phyloP scores from a whole-genome alignment of 2,329 filamentous ascomycete genomes.

The Epichloe brachyelytri region DNA sequence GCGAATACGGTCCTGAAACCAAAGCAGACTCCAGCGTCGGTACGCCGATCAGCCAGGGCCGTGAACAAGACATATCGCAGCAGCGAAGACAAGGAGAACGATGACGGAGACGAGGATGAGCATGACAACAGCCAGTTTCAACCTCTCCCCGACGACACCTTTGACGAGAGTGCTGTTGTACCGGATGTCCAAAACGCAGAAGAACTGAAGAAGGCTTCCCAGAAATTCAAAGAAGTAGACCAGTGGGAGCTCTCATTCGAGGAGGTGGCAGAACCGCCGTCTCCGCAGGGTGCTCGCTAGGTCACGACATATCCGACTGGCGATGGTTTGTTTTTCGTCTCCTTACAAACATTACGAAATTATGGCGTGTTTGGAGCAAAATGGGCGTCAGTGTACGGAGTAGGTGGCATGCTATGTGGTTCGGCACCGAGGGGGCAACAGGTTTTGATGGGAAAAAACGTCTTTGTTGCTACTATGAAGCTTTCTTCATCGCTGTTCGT shows the following conservation, averaged over 20 bases:
- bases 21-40: conserved; percentile 11
- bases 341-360: background rate
- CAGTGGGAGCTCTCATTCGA: conserved; percentile 57
- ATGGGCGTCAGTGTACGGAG: background rate
- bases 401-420: background rate
- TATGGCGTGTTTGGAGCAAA: background rate
- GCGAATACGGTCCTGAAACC: conserved; percentile 12
- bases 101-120: conserved; percentile 20
- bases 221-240: conserved; percentile 58
- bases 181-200: conserved; percentile 27
- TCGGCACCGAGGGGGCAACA: too few relatives aligned
- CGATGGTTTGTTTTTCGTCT: background rate
- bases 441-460: too few relatives aligned
- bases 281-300: conserved; percentile 37
- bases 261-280: conserved; percentile 44
- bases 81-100: conserved; percentile 47
- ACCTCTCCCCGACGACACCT: conserved; percentile 33
- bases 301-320: background rate
- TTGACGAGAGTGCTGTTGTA: conserved; percentile 19
- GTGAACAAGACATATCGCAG: conserved; percentile 36
- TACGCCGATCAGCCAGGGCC: conserved; percentile 14
- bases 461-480: too few relatives aligned
- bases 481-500: too few relatives aligned
- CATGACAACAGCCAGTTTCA: conserved; percentile 27
- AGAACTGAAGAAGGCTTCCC: conserved; percentile 45